These are phyloP conservation scores for Cyberlindnera meyerae DNA, from an alignment of 805 yeast species.

Conservation along the genomic window DNA sequence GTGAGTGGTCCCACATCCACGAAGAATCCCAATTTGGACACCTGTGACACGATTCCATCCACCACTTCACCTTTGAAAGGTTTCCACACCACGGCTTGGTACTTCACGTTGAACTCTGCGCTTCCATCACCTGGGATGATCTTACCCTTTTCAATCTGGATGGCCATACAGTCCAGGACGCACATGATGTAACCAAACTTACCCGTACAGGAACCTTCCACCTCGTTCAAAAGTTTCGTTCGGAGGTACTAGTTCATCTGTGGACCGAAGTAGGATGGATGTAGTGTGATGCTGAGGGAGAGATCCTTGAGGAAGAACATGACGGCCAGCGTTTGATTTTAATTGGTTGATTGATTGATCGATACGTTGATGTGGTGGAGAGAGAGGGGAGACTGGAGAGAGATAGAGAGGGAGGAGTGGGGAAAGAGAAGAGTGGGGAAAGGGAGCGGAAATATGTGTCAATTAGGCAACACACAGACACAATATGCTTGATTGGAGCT, in stretches of 20 bases:
- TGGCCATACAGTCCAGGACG: constrained; percentile 89
- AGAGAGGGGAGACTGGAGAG: too few relatives aligned
- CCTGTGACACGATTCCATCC: constrained; percentile 92
- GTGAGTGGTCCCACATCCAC: constrained; percentile 97
- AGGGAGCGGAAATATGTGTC: too few relatives aligned
- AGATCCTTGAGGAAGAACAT: constrained; percentile 70
- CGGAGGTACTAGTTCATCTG: constrained; percentile 93
- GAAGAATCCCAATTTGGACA: constrained; percentile 91
- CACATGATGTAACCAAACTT: constrained; percentile 97
- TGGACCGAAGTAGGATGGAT: constrained; percentile 97
- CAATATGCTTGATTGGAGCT: too few relatives aligned
- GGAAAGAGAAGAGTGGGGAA: too few relatives aligned
- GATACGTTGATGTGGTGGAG: too few relatives aligned
- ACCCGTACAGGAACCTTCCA: constrained; percentile 98
- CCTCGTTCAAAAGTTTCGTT: constrained; percentile 87
- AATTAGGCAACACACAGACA: too few relatives aligned
- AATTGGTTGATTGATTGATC: not conserved
- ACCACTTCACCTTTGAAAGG: constrained; percentile 99
- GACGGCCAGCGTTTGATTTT: not conserved
- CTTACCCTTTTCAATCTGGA: constrained; percentile 92
- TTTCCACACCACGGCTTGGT: constrained; percentile 95
- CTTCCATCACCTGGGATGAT: constrained; percentile 88
- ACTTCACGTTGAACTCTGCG: constrained; percentile 94
- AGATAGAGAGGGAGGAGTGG: too few relatives aligned
- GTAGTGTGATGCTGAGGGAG: constrained; percentile 85